Evolutionary conservation across 2,329 filamentous ascomycete genomes (phyloP).

Genomic region (Cladophialophora immunda): DNA sequence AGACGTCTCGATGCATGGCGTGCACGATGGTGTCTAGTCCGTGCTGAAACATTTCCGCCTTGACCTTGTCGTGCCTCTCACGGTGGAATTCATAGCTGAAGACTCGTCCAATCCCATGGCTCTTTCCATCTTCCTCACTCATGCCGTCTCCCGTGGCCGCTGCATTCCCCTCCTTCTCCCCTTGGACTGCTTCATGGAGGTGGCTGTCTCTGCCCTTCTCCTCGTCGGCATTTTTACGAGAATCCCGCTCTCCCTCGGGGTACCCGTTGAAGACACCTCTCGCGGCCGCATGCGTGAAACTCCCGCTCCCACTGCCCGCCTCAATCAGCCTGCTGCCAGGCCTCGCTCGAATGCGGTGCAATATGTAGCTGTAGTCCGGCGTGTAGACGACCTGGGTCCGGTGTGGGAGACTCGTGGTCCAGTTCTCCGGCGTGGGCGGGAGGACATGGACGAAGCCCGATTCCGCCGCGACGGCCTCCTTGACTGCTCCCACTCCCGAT

Average conservation of each 20-base stretch:
- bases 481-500: constrained; percentile 31
- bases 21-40: constrained; percentile 55
- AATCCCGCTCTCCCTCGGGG: neutral
- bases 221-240: neutral
- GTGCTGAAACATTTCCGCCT: constrained; percentile 54
- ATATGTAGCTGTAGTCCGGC: constrained; percentile 62
- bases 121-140: neutral
- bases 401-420: constrained; percentile 61
- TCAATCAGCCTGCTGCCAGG: constrained; percentile 59
- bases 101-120: constrained; percentile 51
- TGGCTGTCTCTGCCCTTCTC: neutral
- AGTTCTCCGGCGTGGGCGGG: constrained; percentile 59
- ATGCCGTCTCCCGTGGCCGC: neutral
- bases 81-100: constrained; percentile 62
- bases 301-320: constrained; percentile 62
- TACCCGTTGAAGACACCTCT: constrained; percentile 59
- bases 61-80: constrained; percentile 52
- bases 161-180: neutral
- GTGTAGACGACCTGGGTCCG: constrained; percentile 63
- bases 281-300: constrained; percentile 60
- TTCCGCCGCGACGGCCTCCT: constrained; percentile 49
- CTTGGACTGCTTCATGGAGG: neutral
- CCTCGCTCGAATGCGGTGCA: constrained; percentile 57
- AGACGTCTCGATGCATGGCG: constrained; percentile 59
- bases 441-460: constrained; percentile 60